These are phyloP conservation scores for Monosporozyma unispora DNA, from an alignment of 805 yeast species.

Conservation along the genomic window DNA sequence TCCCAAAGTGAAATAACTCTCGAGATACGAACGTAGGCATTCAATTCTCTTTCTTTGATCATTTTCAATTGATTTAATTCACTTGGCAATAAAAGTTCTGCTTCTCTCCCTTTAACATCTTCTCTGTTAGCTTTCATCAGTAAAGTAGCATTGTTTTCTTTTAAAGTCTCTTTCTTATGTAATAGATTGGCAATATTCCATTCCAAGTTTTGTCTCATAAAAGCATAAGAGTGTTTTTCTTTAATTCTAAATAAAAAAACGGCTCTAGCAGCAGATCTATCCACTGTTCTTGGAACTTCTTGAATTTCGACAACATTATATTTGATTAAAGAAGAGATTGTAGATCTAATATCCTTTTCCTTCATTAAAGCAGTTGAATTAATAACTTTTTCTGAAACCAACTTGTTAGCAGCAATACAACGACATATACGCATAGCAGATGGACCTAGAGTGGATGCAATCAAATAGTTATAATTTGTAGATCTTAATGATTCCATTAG, in stretches of 20 bases:
- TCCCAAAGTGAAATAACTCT: slow-evolving; percentile 53
- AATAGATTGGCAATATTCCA: slow-evolving; percentile 40
- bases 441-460: slow-evolving; percentile 55
- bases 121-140: slow-evolving; percentile 78
- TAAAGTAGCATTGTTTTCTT: slow-evolving; percentile 54
- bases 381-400: slow-evolving; percentile 79
- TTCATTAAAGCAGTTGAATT: slow-evolving; percentile 67
- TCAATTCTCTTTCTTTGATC: slow-evolving; percentile 49
- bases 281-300: slow-evolving; percentile 87
- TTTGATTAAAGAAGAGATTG: slow-evolving; percentile 54
- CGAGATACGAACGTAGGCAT: slow-evolving; percentile 43
- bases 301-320: slow-evolving; percentile 77
- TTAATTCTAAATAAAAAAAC: slow-evolving; percentile 72
- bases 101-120: slow-evolving; percentile 79
- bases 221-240: slow-evolving; percentile 40
- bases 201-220: slow-evolving; percentile 38
- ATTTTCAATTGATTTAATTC: slow-evolving; percentile 65
- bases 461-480: slow-evolving; percentile 44
- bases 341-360: slow-evolving; percentile 66
- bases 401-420: slow-evolving; percentile 58
- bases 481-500: slow-evolving; percentile 40
- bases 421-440: slow-evolving; percentile 66
- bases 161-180: slow-evolving; percentile 46
- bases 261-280: slow-evolving; percentile 84
- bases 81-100: slow-evolving; percentile 59